Evolutionary conservation across 164 flowering plant species (phyloP), one percentile per base, ranked within the genome.

Genomic region (Platanus orientalis): DNA sequence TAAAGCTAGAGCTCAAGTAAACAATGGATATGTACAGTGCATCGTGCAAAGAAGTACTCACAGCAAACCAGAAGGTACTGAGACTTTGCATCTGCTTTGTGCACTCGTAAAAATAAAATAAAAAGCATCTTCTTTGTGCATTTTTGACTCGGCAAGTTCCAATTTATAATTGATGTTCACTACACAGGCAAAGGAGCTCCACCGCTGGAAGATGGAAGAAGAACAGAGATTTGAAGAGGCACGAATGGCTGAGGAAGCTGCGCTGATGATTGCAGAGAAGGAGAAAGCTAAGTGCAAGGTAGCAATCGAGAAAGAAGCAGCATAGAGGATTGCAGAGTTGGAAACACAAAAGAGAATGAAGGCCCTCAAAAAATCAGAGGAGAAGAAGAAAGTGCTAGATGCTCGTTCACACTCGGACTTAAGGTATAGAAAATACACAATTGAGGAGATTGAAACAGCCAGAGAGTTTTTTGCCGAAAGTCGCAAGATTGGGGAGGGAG

Each of bases 401-500:
- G 58, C 57, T n/a, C 25, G 71, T 6, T 57, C 68, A 4, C n/a
- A 55, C 0, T 58, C 53, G 20, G 63, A 48, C 25, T 17, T 68
- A 2, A 42, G 62, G 27, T 84, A 74, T 42, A 75, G 85, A 68
- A 80, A 59, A 64, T 90, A 88, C 68, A 72, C 70, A 19, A 69
- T 88, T 16, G 75, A 83, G 24, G 92, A 86, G 34, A 82, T 90
- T 50, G 81, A 81, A 66, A 65, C 20, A 29, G 90, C 90, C 34
- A 90, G 90, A 0, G 60, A 83, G 57, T 54, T 77, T 57, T 90
- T 90, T 68, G 67, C 86, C 1, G 60, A 13, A 16, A 59, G 70
- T 4, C 51, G 55, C 28, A 83, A 84, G 76, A 79, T 88, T 51
- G 97, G 97, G 32, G 97, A 88, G 78, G 97, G 97, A 25, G 97